Base-by-base conservation (phyloP, 306 rosid species). In the Calophaca sinica region DNA sequence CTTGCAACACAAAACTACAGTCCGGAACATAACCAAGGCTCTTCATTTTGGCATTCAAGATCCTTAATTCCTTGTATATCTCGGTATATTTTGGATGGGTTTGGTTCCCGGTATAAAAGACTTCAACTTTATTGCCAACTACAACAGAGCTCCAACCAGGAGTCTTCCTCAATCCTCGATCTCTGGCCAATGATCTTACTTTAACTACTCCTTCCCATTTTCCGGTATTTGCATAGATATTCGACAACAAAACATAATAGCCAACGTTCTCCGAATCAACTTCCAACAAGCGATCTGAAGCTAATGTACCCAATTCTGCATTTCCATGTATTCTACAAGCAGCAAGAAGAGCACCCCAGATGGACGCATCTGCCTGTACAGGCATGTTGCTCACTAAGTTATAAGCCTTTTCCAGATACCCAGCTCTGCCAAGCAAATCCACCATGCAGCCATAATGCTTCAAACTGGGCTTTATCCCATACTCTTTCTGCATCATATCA, bases 401-500 rank as follows among this genome's bases (percentile, higher is more conserved):
- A 72, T 73, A 77, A 39, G 87, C 87, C 66, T 77, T 84, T 14
- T 84, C 80, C 77, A 84, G 57, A 76, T 53, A 13, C 32, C 85
- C 87, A 68, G 87, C 80, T 72, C 87, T 73, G 38, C 87, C 87
- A 36, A 80, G 81, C 62, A 80, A 81, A 80, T 84, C 87, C 53
- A 84, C 87, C 83, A 84, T 80, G 83, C 87, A 84, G 28, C 87
- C 85, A 68, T 84, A 84, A 73, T 84, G 87, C 52, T 67, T 84
- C 83, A 84, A 80, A 74, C 66, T 62, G 46, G 87, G 87, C 83
- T 77, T 68, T 33, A 84, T 49, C 12, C 71, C 77, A 33, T 55
- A 77, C 71, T 62, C 80, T 66, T 66, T 28, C 78, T 84, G 87
- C 87, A 84, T 84, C 46, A 68, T 38, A 59, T 73, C 72, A 62